Conservation (phyloP, 2,329 filamentous ascomycete species). For the Basipetospora chlamydospora region DNA sequence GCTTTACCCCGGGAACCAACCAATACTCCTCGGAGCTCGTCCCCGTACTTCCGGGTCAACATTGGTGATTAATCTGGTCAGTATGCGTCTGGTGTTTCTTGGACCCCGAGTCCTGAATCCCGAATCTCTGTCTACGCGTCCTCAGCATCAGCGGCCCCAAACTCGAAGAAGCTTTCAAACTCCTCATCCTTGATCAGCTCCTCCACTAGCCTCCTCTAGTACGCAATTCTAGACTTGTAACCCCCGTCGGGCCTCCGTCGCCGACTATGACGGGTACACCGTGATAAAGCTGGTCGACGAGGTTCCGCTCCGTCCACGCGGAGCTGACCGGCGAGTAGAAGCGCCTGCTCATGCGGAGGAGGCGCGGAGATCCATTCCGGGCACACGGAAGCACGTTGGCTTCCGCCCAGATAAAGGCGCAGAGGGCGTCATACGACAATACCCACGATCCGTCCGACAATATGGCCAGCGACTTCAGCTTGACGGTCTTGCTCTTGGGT, state of each 20-base stretch:
- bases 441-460: conserved; percentile 22
- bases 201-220: conserved; percentile 18
- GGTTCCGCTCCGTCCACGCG: conserved; percentile 18
- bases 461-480: conserved; percentile 21
- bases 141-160: conserved; percentile 17
- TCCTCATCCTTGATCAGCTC: conserved; percentile 19
- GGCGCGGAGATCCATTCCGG: no score
- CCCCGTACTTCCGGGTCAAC: no score
- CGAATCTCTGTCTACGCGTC: not conserved
- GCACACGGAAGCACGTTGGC: conserved; percentile 19
- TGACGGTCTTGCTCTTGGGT: conserved; percentile 24
- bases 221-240: conserved; percentile 17
- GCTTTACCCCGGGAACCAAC: no score
- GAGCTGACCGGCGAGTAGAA: no score
- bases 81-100: no score
- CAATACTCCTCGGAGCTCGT: no score
- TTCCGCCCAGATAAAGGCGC: conserved; percentile 26
- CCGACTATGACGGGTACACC: conserved; percentile 17
- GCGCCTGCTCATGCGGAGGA: no score
- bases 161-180: conserved; percentile 23
- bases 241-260: conserved; percentile 19
- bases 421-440: conserved; percentile 30
- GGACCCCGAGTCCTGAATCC: no score
- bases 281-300: conserved; percentile 15
- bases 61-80: no score